A percentile compares a stretch with the other conserved stretches of the same genome.
Conservation (phyloP, 306 rosid genomes). For the Lathyrus tuberosus region DNA sequence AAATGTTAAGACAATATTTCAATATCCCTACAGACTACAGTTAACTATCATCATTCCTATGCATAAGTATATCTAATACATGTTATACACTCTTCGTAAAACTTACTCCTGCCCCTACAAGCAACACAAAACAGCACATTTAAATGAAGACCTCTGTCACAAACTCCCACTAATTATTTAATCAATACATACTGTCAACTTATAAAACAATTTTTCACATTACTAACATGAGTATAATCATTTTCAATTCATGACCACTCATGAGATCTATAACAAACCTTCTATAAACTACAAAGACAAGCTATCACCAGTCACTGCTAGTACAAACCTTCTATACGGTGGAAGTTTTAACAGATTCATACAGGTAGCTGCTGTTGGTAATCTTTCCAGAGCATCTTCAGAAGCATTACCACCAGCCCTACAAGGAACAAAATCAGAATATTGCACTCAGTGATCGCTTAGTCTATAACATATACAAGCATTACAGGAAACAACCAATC, state of each 20-base stretch:
- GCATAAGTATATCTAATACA: neutral
- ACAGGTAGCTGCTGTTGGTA: slow-evolving; percentile 98
- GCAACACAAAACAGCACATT: neutral
- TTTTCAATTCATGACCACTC: slow-evolving; percentile 6
- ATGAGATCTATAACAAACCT: neutral
- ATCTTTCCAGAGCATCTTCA: slow-evolving; percentile 91
- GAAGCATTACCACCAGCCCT: slow-evolving; percentile 93
- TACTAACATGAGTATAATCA: slow-evolving; percentile 20
- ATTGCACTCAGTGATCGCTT: slow-evolving; percentile 12
- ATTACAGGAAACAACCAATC: neutral
- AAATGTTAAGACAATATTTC: neutral
- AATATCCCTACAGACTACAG: neutral
- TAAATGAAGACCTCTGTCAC: neutral
- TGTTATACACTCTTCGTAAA: neutral
- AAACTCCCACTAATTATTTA: neutral
- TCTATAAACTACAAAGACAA: slow-evolving; percentile 32
- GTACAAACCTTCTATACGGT: slow-evolving; percentile 86
- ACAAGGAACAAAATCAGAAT: slow-evolving; percentile 35
- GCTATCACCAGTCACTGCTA: slow-evolving; percentile 40
- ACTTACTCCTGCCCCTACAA: neutral
- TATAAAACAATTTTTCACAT: slow-evolving; percentile 22
- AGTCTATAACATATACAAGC: slow-evolving; percentile 13
- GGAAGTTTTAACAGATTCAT: slow-evolving; percentile 99
- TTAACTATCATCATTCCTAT: neutral
- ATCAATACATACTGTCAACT: slow-evolving; percentile 1